Base-by-base conservation (phyloP, 169 alveolate genomes). In the Hepatocystis sp. region DNA sequence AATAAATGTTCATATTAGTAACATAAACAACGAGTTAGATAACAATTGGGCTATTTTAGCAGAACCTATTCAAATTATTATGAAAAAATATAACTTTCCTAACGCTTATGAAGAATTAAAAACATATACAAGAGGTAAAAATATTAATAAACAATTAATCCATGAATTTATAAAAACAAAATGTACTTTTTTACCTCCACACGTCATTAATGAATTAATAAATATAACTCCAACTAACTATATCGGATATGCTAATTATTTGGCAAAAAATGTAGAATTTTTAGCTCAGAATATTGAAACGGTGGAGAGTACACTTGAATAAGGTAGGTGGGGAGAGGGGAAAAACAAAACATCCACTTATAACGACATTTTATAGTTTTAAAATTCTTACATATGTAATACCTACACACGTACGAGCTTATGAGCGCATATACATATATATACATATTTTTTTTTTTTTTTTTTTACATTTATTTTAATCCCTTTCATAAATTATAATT, bases 21-120 rank as follows among this genome's bases (percentile, higher is more conserved):
- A 13, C 1, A 63, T 96, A 13, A 17, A 44, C 11, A 40, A 90
- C 21, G 99, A 97, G 51, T 88, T 97, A 8, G 91, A 96, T 42
- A 28, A 91, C 27, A 95, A 97, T 67, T 97, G 98, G 97, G 97
- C 94, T 58, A 93, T 97, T 0, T 91, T 97, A 8, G 98, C 99
- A 28, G 99, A 97, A 86, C 99, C 99, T 0, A 91, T 95, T 13
- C 97, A 97, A 84, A 93, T 96, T 25, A 88, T 95, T 4, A 91
- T 97, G 95, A 90, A 98, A 86, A 93, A 94, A 90, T 92, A 40
- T 66, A 93, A 93, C 19, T 84, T 67, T 42, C 27, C 58, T 23
- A 67, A 85, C 55, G 94, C 93, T 1, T 92, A 86, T 86, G 95
- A 92, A 56, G 78, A 90, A 40, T 88, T 92, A 49, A 85, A 88